Conservation (phyloP, 1,139 yeast genomes). For the Candida smagusa region DNA sequence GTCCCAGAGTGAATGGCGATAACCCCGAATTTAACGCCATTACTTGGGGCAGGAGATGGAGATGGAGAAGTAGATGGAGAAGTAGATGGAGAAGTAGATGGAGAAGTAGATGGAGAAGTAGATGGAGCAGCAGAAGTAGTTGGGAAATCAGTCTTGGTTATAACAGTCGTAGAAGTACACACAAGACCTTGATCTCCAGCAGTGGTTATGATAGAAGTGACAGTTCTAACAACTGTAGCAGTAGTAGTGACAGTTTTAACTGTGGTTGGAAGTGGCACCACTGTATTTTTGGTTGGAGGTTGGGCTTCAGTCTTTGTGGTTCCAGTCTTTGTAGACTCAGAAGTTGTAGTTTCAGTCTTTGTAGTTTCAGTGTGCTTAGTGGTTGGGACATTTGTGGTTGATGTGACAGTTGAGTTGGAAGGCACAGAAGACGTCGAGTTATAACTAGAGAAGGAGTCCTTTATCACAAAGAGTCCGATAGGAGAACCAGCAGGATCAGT, state of each 20-base stretch:
- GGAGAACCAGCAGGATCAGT: constrained; percentile 10
- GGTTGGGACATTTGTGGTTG: background rate
- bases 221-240: no score
- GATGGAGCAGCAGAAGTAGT: background rate
- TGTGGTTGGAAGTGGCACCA: no score
- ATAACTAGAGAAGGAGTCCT: background rate
- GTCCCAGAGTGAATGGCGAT: constrained; percentile 21
- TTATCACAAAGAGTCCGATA: constrained; percentile 10
- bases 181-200: no score
- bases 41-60: background rate
- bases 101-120: background rate
- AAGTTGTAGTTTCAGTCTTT: no score
- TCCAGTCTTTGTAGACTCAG: no score
- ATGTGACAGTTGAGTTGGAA: background rate
- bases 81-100: background rate
- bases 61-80: background rate
- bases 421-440: background rate
- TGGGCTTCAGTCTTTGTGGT: no score
- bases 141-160: background rate
- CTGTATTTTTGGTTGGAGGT: no score
- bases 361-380: no score
- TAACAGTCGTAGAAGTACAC: background rate
- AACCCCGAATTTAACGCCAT: constrained; percentile 12
- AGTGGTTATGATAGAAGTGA: no score
- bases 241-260: no score